phyloP scores from a whole-genome alignment of 2,329 filamentous ascomycete genomes.

The Ceratocystis albifundus region DNA sequence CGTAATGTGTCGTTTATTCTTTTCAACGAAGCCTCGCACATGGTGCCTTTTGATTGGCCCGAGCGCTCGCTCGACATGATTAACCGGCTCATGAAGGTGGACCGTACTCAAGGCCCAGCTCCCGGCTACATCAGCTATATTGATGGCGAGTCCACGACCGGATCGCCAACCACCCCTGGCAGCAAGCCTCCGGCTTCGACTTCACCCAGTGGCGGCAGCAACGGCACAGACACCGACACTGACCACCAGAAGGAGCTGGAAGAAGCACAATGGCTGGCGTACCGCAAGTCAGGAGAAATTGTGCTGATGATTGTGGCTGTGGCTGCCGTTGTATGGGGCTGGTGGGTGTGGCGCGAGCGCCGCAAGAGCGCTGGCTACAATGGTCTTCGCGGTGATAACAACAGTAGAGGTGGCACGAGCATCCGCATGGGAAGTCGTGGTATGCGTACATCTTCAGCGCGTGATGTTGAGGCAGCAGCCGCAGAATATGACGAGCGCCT shows the following conservation, averaged over 20 bases:
- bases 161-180: slow-evolving; percentile 48
- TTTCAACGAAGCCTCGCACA: slow-evolving; percentile 92
- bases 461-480: slow-evolving; percentile 52
- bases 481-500: slow-evolving; percentile 52
- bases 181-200: slow-evolving; percentile 50
- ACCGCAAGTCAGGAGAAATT: slow-evolving; percentile 75
- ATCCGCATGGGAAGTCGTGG: slow-evolving; percentile 26
- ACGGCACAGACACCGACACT: slow-evolving; percentile 43
- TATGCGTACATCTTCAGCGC: slow-evolving; percentile 24
- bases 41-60: slow-evolving; percentile 93
- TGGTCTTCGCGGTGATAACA: slow-evolving; percentile 34
- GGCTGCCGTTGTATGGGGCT: slow-evolving; percentile 63
- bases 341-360: slow-evolving; percentile 53
- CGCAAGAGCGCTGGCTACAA: slow-evolving; percentile 45
- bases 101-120: slow-evolving; percentile 75
- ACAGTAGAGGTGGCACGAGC: slow-evolving; percentile 28
- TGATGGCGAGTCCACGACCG: slow-evolving; percentile 52
- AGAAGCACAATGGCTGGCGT: slow-evolving; percentile 77
- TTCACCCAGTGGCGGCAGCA: slow-evolving; percentile 38
- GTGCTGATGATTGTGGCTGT: slow-evolving; percentile 72
- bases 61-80: slow-evolving; percentile 88
- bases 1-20: slow-evolving; percentile 91
- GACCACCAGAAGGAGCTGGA: slow-evolving; percentile 62
- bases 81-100: slow-evolving; percentile 87
- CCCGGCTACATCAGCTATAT: slow-evolving; percentile 52